phyloP scores from a whole-genome alignment of 768 basidiomycete species.

The Podaxis sp. region DNA sequence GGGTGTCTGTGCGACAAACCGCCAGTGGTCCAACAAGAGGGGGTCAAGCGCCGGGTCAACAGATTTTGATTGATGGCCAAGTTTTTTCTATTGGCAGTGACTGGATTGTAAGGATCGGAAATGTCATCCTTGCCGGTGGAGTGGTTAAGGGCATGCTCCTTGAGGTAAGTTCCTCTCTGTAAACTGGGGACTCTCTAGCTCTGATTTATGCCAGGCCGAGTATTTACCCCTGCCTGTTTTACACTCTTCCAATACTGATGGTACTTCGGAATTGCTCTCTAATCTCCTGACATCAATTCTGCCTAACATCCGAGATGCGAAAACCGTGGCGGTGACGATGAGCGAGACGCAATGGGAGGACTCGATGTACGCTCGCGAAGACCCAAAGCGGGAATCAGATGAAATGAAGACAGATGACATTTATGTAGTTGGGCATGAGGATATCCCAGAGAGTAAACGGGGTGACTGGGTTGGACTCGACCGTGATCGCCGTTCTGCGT shows the following conservation, averaged over 20 bases:
- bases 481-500: slow-evolving; percentile 77
- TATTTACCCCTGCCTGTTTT: slow-evolving; percentile 76
- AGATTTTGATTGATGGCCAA: slow-evolving; percentile 70
- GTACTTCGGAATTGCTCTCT: slow-evolving; percentile 71
- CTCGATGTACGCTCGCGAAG: slow-evolving; percentile 73
- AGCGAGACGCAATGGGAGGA: slow-evolving; percentile 81
- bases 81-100: slow-evolving; percentile 78
- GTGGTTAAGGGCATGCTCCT: slow-evolving; percentile 81
- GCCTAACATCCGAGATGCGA: slow-evolving; percentile 70
- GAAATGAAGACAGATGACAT: slow-evolving; percentile 42
- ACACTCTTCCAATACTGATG: slow-evolving; percentile 60
- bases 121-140: slow-evolving; percentile 73
- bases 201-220: slow-evolving; percentile 55
- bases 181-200: slow-evolving; percentile 9
- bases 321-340: slow-evolving; percentile 74
- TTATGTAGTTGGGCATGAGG: slow-evolving; percentile 61
- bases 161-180: slow-evolving; percentile 46
- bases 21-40: slow-evolving; percentile 11
- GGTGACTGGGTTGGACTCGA: slow-evolving; percentile 80
- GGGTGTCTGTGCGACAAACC: slow-evolving; percentile 66
- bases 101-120: slow-evolving; percentile 79
- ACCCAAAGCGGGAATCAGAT: slow-evolving; percentile 22
- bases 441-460: slow-evolving; percentile 41
- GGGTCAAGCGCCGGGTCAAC: slow-evolving; percentile 45
- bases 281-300: slow-evolving; percentile 74